phyloP scores from a whole-genome alignment of 768 basidiomycete species.

The Piloderma croceum region DNA sequence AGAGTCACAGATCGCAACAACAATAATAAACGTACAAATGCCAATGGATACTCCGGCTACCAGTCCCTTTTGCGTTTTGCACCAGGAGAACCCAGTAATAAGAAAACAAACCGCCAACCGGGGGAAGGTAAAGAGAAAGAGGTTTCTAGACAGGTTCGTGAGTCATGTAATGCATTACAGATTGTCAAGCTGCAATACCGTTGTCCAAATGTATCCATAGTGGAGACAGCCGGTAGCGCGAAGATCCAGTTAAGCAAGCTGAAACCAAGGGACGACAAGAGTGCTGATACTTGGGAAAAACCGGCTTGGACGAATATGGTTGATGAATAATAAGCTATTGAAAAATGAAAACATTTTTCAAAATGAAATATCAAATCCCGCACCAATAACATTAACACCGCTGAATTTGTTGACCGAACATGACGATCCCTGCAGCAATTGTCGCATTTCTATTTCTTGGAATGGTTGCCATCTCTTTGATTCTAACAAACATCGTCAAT shows the following conservation, averaged over 20 bases:
- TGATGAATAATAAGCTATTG: slow-evolving; percentile 56
- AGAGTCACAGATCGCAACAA: not conserved
- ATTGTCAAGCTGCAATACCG: too few relatives aligned
- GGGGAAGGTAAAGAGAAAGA: slow-evolving; percentile 60
- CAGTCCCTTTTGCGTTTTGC: too few relatives aligned
- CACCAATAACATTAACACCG: slow-evolving; percentile 49
- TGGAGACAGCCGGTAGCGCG: slow-evolving; percentile 46
- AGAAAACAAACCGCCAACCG: slow-evolving; percentile 56
- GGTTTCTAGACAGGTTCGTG: slow-evolving; percentile 50
- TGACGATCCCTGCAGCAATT: slow-evolving; percentile 46
- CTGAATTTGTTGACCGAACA: slow-evolving; percentile 59
- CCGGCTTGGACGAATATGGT: slow-evolving; percentile 45
- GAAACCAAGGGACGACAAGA: slow-evolving; percentile 56
- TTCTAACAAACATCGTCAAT: too few relatives aligned
- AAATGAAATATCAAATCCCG: slow-evolving; percentile 4
- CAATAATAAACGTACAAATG: slow-evolving; percentile 25
- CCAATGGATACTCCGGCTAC: too few relatives aligned
- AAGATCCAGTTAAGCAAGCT: slow-evolving; percentile 41
- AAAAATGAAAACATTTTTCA: too few relatives aligned
- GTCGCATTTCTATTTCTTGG: slow-evolving; percentile 51
- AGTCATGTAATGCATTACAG: too few relatives aligned
- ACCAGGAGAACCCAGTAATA: slow-evolving; percentile 51
- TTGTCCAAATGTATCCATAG: slow-evolving; percentile 62
- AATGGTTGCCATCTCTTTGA: slow-evolving; percentile 47
- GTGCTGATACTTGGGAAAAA: slow-evolving; percentile 43